Evolutionary conservation across 495 filamentous ascomycete species (phyloP).

Genomic region (Podospora pseudocomata): DNA sequence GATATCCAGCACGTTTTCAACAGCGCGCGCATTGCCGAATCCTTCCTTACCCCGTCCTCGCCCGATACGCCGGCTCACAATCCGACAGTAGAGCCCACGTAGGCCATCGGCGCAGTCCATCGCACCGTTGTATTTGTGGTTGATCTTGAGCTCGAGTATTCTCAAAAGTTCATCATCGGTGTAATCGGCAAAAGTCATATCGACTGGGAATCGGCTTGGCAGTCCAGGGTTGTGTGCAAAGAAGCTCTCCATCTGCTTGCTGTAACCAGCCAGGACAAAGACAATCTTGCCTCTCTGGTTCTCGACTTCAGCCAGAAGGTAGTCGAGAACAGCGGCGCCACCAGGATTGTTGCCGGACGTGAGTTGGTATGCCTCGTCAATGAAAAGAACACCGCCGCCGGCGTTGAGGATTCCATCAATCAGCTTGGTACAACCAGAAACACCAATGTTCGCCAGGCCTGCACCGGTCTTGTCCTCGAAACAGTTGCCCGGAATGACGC

Average conservation of each 20-base stretch:
- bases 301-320: conserved; percentile 70
- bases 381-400: conserved; percentile 68
- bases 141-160: conserved; percentile 52
- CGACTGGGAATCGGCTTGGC: conserved; percentile 64
- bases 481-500: conserved; percentile 48
- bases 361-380: conserved; percentile 78
- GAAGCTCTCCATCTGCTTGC: conserved; percentile 74
- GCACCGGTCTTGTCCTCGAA: conserved; percentile 70
- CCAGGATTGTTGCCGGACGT: conserved; percentile 50
- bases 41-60: conserved; percentile 59
- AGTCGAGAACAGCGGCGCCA: conserved; percentile 66
- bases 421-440: conserved; percentile 52
- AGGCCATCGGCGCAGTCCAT: conserved; percentile 61
- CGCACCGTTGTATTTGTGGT: conserved; percentile 41
- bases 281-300: conserved; percentile 71
- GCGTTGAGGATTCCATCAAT: conserved; percentile 54
- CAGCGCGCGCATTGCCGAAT: conserved; percentile 68
- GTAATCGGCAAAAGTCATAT: conserved; percentile 67
- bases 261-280: conserved; percentile 75
- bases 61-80: conserved; percentile 60
- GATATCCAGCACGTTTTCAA: conserved; percentile 57
- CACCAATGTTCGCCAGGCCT: conserved; percentile 59
- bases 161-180: conserved; percentile 59
- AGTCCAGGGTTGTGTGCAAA: conserved; percentile 75
- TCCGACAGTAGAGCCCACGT: conserved; percentile 61